phyloP scores from a whole-genome alignment of 1,284 basidiomycete genomes.

The Rhodotorula sp. region DNA sequence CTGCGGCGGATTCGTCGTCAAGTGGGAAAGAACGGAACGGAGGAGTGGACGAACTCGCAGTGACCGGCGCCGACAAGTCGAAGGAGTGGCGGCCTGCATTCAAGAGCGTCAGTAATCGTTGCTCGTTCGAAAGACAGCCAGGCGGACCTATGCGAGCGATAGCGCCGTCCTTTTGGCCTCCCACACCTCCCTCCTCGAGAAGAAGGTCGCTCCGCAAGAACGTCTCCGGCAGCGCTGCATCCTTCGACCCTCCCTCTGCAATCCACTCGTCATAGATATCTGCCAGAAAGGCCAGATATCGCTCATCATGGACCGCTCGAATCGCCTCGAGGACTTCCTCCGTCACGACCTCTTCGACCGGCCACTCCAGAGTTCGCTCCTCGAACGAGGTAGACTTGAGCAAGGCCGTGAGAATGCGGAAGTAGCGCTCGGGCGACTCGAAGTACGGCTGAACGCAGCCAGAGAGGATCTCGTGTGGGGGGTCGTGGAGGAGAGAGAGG shows the following conservation, averaged over 20 bases:
- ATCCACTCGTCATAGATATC: slow-evolving; percentile 48
- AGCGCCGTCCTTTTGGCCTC: not conserved
- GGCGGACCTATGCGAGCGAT: slow-evolving; percentile 17
- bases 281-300: slow-evolving; percentile 47
- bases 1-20: slow-evolving; percentile 30
- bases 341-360: slow-evolving; percentile 12
- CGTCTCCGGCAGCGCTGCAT: slow-evolving; percentile 48
- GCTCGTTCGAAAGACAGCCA: not conserved
- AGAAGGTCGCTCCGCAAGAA: slow-evolving; percentile 45
- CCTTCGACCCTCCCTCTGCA: slow-evolving; percentile 47
- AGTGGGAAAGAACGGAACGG: too few relatives aligned
- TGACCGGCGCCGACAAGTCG: slow-evolving; percentile 51
- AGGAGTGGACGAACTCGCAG: slow-evolving; percentile 22
- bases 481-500: slow-evolving; percentile 44
- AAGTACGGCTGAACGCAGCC: slow-evolving; percentile 47
- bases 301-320: slow-evolving; percentile 43
- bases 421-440: slow-evolving; percentile 48
- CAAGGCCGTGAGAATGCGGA: slow-evolving; percentile 45
- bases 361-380: slow-evolving; percentile 20
- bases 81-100: slow-evolving; percentile 49
- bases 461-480: slow-evolving; percentile 48
- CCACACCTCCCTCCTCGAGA: slow-evolving; percentile 12
- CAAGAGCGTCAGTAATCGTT: too few relatives aligned
- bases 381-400: not conserved
- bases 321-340: slow-evolving; percentile 22